A percentile compares a stretch with the other conserved stretches of the same genome.
Conservation (phyloP, 202 grass and related monocot species). For the Setaria viridis region DNA sequence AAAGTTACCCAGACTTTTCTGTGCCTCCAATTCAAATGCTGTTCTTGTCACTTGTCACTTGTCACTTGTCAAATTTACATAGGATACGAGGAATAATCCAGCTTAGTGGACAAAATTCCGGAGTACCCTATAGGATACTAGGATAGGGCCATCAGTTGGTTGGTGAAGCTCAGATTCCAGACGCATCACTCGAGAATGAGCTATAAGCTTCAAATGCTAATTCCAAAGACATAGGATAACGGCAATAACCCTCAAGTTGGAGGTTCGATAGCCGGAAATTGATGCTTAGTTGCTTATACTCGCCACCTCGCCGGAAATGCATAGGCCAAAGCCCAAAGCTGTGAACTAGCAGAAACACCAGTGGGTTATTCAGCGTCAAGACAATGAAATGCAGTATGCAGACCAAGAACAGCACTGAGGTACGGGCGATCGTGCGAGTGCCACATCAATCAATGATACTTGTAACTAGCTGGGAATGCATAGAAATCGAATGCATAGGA, state of each 20-base stretch:
- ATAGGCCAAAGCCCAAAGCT: too few relatives aligned
- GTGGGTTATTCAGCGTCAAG: too few relatives aligned
- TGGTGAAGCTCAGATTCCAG: too few relatives aligned
- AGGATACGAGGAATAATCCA: not conserved
- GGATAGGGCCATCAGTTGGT: not conserved
- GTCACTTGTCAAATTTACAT: not conserved
- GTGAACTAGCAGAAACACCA: not conserved
- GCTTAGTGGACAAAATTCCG: not conserved
- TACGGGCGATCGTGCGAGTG: not conserved
- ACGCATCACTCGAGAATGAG: too few relatives aligned
- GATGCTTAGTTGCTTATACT: constrained; percentile 10
- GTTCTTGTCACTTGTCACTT: not conserved
- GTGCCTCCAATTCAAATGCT: not conserved
- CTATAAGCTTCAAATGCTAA: too few relatives aligned
- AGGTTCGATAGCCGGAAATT: not conserved
- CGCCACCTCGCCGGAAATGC: not conserved
- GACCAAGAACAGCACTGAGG: not conserved
- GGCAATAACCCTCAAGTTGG: too few relatives aligned
- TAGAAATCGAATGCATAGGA: not conserved
- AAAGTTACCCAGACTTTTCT: not conserved
- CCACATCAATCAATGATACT: not conserved
- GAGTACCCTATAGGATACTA: not conserved
- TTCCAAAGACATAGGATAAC: too few relatives aligned
- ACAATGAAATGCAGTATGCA: not conserved
- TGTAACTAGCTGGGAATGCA: not conserved